Evolutionary conservation across 192 early-diverging fungal genomes (phyloP), one percentile per base, ranked within the genome.

Genomic region (Gamsiella multidivaricata): DNA sequence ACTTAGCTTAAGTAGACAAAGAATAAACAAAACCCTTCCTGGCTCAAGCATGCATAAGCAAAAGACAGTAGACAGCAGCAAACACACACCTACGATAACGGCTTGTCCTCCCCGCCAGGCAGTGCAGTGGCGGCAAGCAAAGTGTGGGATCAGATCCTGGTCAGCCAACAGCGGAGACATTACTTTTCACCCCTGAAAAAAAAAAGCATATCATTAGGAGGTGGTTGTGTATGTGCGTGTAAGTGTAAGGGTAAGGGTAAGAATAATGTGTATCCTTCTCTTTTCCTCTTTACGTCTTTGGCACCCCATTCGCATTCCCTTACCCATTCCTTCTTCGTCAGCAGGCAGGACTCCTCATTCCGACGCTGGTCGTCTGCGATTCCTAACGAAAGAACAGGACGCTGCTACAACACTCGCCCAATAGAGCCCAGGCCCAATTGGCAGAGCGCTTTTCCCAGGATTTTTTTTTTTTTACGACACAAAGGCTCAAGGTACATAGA

Each of bases 151-250:
- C 23, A 32, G 55, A 42, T 59, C 12, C 26, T 59, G 42, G 6
- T 18, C 52, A 39, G 7, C 37, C 37, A n/a, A 57, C 55, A 57
- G 32, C 23, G 28, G 20, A 26, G 26, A 43, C 57, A 59, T 10
- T 20, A 46, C 28, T 4, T 11, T 28, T 32, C 3, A 45, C 57
- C 57, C 57, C 57, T 59, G 57, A 59, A 59, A 59, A 59, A 43
- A 59, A 46, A 45, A 56, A 39, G 22, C 22, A 56, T 29, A 20
- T 6, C 31, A 42, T 3, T 9, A 33, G 20, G 47, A 49, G 47
- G 12, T 49, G 47, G 47, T 41, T 41, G 39, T 41, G 39, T 41
- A 10, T n/a, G n/a, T n/a, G n/a, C n/a, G n/a, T n/a, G n/a, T n/a
- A n/a, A n/a, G n/a, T n/a, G n/a, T n/a, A n/a, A n/a, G n/a, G n/a